These are phyloP conservation scores for Candida oleophila DNA, from an alignment of 805 yeast species.

Conservation along the genomic window DNA sequence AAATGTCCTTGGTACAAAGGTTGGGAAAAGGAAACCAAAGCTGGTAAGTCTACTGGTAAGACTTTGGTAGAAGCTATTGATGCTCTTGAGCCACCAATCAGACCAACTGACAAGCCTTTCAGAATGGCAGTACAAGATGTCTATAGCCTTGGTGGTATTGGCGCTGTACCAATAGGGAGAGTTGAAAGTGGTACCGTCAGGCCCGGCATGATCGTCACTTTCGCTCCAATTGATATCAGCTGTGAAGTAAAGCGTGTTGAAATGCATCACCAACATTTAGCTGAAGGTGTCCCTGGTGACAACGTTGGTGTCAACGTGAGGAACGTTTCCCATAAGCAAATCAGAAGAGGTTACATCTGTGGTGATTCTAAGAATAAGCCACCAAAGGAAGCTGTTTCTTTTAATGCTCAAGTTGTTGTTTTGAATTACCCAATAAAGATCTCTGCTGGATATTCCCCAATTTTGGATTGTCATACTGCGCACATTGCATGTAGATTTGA, in stretches of 20 bases:
- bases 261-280: constrained; percentile 82
- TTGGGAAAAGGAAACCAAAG: constrained; percentile 76
- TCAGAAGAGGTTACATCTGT: constrained; percentile 90
- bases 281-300: constrained; percentile 87
- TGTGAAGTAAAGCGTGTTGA: constrained; percentile 88
- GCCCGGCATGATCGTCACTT: constrained; percentile 87
- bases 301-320: constrained; percentile 88
- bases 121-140: constrained; percentile 89
- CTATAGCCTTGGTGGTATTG: constrained; percentile 91
- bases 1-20: constrained; percentile 91
- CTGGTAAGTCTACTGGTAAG: constrained; percentile 69
- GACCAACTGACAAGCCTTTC: constrained; percentile 85
- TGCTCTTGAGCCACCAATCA: constrained; percentile 73
- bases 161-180: constrained; percentile 92
- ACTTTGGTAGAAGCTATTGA: constrained; percentile 85
- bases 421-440: constrained; percentile 92
- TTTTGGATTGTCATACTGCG: constrained; percentile 89
- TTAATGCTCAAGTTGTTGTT: constrained; percentile 80
- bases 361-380: constrained; percentile 91
- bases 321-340: constrained; percentile 85
- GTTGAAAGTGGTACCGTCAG: constrained; percentile 90
- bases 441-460: constrained; percentile 89
- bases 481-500: constrained; percentile 90
- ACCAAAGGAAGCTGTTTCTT: constrained; percentile 74
- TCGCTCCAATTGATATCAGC: constrained; percentile 89